Conservation (phyloP, 495 filamentous ascomycete species). For the Penicillium bovifimosum region DNA sequence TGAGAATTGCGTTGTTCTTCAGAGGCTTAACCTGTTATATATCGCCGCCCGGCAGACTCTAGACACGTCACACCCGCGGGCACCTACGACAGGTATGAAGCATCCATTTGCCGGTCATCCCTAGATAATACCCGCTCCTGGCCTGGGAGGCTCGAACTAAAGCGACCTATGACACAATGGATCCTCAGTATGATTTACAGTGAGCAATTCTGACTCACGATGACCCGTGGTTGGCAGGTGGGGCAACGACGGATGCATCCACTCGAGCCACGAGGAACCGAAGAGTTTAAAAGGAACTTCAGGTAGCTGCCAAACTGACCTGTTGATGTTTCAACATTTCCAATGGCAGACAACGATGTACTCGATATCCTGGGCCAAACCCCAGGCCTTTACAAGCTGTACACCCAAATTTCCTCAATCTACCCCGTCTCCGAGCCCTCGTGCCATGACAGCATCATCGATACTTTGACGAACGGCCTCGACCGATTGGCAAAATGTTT, state of each 20-base stretch:
- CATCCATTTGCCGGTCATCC: too few species aligned
- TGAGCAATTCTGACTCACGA: background rate
- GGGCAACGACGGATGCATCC: background rate
- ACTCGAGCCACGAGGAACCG: background rate
- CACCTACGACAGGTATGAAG: too few species aligned
- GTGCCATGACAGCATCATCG: constrained; percentile 22
- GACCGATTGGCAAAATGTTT: constrained; percentile 33
- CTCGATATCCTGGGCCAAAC: constrained; percentile 17
- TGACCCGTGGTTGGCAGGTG: background rate
- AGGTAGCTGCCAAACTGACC: background rate
- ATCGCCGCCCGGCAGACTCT: too few species aligned
- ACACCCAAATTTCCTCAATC: constrained; percentile 43
- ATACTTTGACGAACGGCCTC: constrained; percentile 32
- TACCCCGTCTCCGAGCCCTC: constrained; percentile 27
- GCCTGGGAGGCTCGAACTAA: background rate
- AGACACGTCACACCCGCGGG: too few species aligned
- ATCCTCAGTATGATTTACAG: background rate
- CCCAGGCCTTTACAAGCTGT: constrained; percentile 20
- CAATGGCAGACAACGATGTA: background rate
- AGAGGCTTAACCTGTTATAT: too few species aligned
- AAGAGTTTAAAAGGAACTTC: background rate
- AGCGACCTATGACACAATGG: too few species aligned
- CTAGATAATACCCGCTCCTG: too few species aligned
- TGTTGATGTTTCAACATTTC: background rate
- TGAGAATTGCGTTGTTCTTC: too few species aligned